Evolutionary conservation across 148 eudicot genomes (phyloP).

Genomic region (Camellia lanceoleosa): DNA sequence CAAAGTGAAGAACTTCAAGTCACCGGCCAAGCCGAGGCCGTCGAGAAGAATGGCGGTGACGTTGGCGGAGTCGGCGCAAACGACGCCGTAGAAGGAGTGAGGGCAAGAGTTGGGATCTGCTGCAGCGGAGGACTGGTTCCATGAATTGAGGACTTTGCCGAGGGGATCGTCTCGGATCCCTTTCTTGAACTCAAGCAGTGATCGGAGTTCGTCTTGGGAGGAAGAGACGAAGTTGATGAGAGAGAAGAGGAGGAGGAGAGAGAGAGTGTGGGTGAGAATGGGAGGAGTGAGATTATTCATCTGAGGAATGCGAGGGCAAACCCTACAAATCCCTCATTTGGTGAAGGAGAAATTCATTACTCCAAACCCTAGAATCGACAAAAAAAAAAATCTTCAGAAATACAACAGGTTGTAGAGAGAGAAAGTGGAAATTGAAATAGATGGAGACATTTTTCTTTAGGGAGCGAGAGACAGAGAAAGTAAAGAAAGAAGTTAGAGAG

Average conservation of each 20-base stretch:
- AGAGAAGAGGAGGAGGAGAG: constrained; percentile 17
- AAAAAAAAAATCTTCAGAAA: not conserved
- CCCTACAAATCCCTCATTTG: constrained; percentile 2
- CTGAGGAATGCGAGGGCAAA: not conserved
- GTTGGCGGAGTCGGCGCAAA: constrained; percentile 36
- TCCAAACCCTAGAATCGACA: not conserved
- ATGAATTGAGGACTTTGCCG: constrained; percentile 33
- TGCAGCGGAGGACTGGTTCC: constrained; percentile 32
- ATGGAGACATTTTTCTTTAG: not conserved
- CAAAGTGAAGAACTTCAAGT: constrained; percentile 64
- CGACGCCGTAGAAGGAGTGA: constrained; percentile 52
- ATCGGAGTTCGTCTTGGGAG: constrained; percentile 49
- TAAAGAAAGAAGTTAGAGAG: not conserved
- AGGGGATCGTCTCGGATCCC: constrained; percentile 68
- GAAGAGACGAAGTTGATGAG: constrained; percentile 17
- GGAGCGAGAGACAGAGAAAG: not conserved
- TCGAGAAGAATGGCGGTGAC: constrained; percentile 54
- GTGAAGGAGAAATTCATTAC: not conserved
- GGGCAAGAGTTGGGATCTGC: constrained; percentile 52
- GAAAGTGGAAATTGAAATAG: not conserved
- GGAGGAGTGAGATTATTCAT: constrained; percentile 1
- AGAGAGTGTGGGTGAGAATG: not conserved
- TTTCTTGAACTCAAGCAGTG: constrained; percentile 79
- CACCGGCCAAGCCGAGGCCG: constrained; percentile 53
- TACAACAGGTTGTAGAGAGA: not conserved